Evolutionary conservation across 805 yeast genomes (phyloP), one percentile per base, ranked within the genome.

Genomic region (Starmera quercuum): DNA sequence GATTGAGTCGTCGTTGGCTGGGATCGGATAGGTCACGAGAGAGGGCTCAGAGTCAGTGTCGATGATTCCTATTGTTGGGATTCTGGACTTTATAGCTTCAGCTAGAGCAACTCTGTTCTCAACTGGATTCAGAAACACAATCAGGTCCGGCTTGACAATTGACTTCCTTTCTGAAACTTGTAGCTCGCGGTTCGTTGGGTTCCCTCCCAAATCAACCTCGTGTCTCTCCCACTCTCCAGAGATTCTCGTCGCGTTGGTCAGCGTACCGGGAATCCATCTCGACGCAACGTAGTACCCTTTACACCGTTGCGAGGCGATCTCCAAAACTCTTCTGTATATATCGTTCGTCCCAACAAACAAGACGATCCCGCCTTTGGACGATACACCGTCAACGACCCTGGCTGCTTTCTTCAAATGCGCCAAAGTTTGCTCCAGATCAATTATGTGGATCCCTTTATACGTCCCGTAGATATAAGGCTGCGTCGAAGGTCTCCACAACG

Each of bases 1-100:
- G 38, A 76, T 63, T 7, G 95, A 81, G 56, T 88, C 97, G 56
- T 92, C 97, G 55, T 92, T 92, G 42, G 95, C 95, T 13, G 97
- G 97, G 45, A 92, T 83, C 33, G 97, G 95, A 53, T 92, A 92
- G 2, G 96, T 86, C 34, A 90, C 83, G 46, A 82, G 63, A 12
- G 83, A 73, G 7, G 97, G 95, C 54, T 92, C 96, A 55, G 83
- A 78, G 59, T 92, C 90, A 16, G 97, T 88, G 61, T 92, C 98
- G 41, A 92, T 77, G 37, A 92, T 72, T 20, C 96, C 97, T 47
- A 92, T 77, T 1, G 97, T 87, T 38, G 98, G 98, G 21, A 92
- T 74, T 55, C 95, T 73, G 39, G 79, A 68, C 51, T 76, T 75
- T 46, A 75, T 72, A 41, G 97, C 92, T 61, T 92, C 98, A 32